Evolutionary conservation across 257 asterid genomes (phyloP).

Genomic region (Rhazya stricta): DNA sequence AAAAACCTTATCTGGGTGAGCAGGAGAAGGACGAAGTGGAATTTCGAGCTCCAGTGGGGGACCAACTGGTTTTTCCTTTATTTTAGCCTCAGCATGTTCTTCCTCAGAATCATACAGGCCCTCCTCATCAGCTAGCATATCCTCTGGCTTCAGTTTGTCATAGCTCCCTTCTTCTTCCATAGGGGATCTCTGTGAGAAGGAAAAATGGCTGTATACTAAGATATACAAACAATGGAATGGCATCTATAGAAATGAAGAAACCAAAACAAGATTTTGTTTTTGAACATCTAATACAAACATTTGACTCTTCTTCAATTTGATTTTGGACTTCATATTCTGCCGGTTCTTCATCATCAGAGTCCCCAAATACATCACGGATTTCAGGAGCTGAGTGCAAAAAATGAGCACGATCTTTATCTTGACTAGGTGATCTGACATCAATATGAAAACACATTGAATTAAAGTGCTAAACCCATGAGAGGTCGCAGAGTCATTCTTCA

Average conservation of each 20-base stretch:
- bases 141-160: conserved; percentile 70
- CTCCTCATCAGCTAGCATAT: conserved; percentile 84
- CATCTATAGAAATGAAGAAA: conserved; percentile 13
- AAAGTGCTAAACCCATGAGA: background rate
- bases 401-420: conserved; percentile 60
- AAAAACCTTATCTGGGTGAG: conserved; percentile 64
- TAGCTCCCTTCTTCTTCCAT: conserved; percentile 61
- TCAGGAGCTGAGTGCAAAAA: conserved; percentile 65
- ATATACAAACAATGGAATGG: background rate
- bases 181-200: conserved; percentile 55
- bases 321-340: conserved; percentile 45
- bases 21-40: conserved; percentile 79
- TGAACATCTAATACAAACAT: conserved; percentile 32
- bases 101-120: conserved; percentile 85
- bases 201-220: conserved; percentile 14
- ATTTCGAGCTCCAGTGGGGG: conserved; percentile 94
- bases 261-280: conserved; percentile 4
- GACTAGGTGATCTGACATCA: conserved; percentile 49
- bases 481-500: background rate
- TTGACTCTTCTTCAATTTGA: conserved; percentile 51
- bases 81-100: conserved; percentile 60
- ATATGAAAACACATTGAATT: conserved; percentile 11
- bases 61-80: conserved; percentile 83
- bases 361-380: conserved; percentile 89
- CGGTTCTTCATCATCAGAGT: conserved; percentile 79